Evolutionary conservation across 805 yeast genomes (phyloP), one percentile per base, ranked within the genome.

Genomic region (Nakazawaea siamensis): DNA sequence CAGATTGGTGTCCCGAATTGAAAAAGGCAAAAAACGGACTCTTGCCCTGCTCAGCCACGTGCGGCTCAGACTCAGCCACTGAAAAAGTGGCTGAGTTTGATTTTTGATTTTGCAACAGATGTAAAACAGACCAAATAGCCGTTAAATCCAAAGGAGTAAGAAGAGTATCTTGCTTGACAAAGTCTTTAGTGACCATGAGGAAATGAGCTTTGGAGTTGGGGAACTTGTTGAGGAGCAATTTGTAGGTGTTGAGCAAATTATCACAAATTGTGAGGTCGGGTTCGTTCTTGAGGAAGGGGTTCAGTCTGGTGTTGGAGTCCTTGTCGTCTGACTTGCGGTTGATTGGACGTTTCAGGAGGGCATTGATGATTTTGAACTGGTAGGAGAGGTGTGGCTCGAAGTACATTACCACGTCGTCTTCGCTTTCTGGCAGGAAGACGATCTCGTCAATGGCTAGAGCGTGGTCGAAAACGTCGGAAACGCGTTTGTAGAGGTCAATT

Each of bases 1-100:
- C 98, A 41, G 94, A 75, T 45, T 76, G 68, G 13, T 76, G 74
- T 6, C 98, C 98, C 50, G 86, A 78, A 57, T 90, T 90, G 68
- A 76, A 90, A 56, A 92, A 90, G 0, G 86, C 86, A 52, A 88
- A 65, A 66, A 83, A 80, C 17, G 29, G 28, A 18, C 59, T 37
- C 5, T 27, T 19, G 23, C 23, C 23, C n/a, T n/a, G n/a, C n/a
- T n/a, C n/a, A n/a, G n/a, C n/a, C n/a, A n/a, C n/a, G n/a, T n/a
- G n/a, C n/a, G n/a, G n/a, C n/a, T n/a, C n/a, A n/a, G n/a, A n/a
- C n/a, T n/a, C n/a, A n/a, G n/a, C n/a, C n/a, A n/a, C n/a, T n/a
- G n/a, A n/a, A n/a, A n/a, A n/a, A n/a, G n/a, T n/a, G n/a, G n/a
- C n/a, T n/a, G n/a, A n/a, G n/a, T n/a, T n/a, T n/a, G n/a, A n/a